Percentiles rank a stretch among this genome's conserved stretches.
Conservation (phyloP, 495 filamentous ascomycete species). For the Sporormia fimetaria region DNA sequence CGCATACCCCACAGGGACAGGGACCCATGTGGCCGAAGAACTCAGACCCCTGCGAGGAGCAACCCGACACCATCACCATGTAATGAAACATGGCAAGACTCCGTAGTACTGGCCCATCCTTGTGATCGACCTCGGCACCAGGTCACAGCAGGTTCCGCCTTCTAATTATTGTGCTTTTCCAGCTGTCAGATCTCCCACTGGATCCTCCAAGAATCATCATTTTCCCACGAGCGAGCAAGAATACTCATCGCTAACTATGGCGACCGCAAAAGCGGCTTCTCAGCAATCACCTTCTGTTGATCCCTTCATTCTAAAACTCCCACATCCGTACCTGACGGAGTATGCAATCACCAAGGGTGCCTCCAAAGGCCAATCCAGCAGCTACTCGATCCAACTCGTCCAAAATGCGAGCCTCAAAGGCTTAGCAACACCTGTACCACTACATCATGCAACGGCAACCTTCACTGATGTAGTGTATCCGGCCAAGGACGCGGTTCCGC, state of each 20-base stretch:
- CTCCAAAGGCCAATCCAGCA: background rate
- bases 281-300: constrained; percentile 1
- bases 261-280: background rate
- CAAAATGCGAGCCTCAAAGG: constrained; percentile 4
- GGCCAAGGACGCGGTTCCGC: constrained; percentile 18
- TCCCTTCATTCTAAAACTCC: constrained; percentile 14
- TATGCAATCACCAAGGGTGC: constrained; percentile 13
- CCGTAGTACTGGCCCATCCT: no score
- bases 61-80: no score
- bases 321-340: constrained; percentile 24
- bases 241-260: constrained; percentile 3
- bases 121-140: no score
- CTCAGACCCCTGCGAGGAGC: no score
- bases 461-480: constrained; percentile 16
- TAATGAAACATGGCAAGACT: no score
- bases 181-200: background rate
- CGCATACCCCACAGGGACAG: no score
- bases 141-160: no score
- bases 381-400: constrained; percentile 1
- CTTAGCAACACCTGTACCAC: constrained; percentile 4
- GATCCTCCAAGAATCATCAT: background rate
- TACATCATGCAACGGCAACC: constrained; percentile 6
- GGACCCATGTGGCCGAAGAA: no score
- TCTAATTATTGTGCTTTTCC: constrained; percentile 6
- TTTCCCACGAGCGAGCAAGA: constrained; percentile 5